Conservation (phyloP, 1,284 basidiomycete genomes). For the Athelia psychrophila region DNA sequence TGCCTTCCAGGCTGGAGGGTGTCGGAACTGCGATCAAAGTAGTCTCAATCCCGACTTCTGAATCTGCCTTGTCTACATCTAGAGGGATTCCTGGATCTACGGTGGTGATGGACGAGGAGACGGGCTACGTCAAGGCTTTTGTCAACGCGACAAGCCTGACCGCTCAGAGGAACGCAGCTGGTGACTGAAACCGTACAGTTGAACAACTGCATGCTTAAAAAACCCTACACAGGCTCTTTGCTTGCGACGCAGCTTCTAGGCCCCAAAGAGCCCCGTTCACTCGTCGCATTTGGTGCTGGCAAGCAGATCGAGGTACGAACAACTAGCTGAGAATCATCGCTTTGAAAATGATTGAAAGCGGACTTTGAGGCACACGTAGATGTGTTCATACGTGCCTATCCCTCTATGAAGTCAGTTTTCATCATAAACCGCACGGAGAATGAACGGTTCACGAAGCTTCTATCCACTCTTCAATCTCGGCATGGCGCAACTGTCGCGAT, state of each 20-base stretch:
- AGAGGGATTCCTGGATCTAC: constrained; percentile 76
- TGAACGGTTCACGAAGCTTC: constrained; percentile 44
- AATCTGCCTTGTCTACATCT: constrained; percentile 22
- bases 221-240: constrained; percentile 61
- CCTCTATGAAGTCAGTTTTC: constrained; percentile 50
- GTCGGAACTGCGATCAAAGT: constrained; percentile 61
- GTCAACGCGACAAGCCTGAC: constrained; percentile 78
- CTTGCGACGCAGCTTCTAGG: constrained; percentile 60
- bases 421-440: constrained; percentile 67
- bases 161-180: constrained; percentile 77
- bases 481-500: constrained; percentile 9
- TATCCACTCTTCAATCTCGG: constrained; percentile 31
- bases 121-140: constrained; percentile 66
- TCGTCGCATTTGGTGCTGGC: constrained; percentile 79
- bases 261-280: constrained; percentile 34
- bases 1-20: constrained; percentile 59
- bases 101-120: constrained; percentile 68
- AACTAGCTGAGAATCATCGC: too few relatives aligned
- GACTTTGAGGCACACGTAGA: constrained; percentile 65
- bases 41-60: constrained; percentile 58
- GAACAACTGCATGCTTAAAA: not conserved
- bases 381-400: constrained; percentile 58
- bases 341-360: too few relatives aligned
- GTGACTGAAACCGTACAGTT: constrained; percentile 42
- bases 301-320: constrained; percentile 63